Base-by-base conservation (phyloP, 257 asterid genomes). In the Striga asiatica region DNA sequence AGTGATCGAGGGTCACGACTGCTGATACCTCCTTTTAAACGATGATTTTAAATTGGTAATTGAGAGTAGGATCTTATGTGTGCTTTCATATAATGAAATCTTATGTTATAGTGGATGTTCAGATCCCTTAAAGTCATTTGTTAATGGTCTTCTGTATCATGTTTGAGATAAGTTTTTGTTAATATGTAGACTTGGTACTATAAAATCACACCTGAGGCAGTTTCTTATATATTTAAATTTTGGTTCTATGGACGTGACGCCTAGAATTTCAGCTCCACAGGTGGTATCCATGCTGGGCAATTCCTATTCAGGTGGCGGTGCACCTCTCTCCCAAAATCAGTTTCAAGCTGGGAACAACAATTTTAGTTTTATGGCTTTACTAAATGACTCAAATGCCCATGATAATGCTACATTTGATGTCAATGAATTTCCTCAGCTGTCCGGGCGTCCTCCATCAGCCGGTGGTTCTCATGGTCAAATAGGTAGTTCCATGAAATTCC, bases 381-480 rank as follows among this genome's bases (percentile, higher is more conserved):
- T 85, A 66, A 89, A 77, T 34, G 93, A 85, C 25, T 61, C 84
- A 37, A 82, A 72, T 76, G 76, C 81, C 19, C 83, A 74, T 35
- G 95, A 88, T 45, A 77, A 68, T 58, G 68, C 82, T 61, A 38
- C 85, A 61, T 78, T 85, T 67, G 95, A 83, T 81, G 78, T 77
- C 58, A 85, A 76, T 62, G 97, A 89, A 70, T 89, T 89, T 71
- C 89, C 95, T 51, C 97, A 89, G 77, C 77, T 83, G 53, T 71
- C 80, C 50, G 84, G 89, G 47, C 93, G 82, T 13, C 82, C 92
- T 66, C 71, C 80, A 55, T 83, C 95, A 2, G 77, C 92, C 65
- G 89, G 95, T 64, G 89, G 93, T 47, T 75, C 89, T 60, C 95
- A 89, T 67, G 93, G 88, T 60, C 94, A 85, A 66, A 63, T 77